Evolutionary conservation across 108 stramenopile species (phyloP).

Genomic region (Nitzschia sp.): DNA sequence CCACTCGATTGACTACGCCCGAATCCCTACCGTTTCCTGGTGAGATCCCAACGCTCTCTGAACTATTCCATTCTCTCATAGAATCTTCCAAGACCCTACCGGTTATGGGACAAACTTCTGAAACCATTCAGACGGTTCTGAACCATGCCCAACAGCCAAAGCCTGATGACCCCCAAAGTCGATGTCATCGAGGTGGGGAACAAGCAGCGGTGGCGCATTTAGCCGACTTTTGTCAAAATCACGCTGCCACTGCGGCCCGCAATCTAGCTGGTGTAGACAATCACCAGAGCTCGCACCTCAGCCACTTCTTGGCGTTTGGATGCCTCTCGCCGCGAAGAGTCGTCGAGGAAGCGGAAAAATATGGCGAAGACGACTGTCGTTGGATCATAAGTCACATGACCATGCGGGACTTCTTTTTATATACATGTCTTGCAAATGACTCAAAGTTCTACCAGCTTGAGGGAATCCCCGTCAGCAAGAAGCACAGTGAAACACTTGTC

Average conservation of each 20-base stretch:
- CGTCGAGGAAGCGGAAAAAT: conserved; percentile 36
- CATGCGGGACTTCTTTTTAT: conserved; percentile 77
- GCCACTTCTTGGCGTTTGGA: conserved; percentile 47
- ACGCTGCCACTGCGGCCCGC: conserved; percentile 51
- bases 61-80: neutral
- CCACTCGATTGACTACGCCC: neutral
- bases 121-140: neutral
- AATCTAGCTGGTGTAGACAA: conserved; percentile 55
- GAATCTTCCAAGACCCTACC: neutral
- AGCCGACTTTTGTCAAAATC: conserved; percentile 39
- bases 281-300: conserved; percentile 53
- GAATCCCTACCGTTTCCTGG: conserved; percentile 17
- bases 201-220: conserved; percentile 35
- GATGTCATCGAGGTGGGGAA: conserved; percentile 28
- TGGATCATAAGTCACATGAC: conserved; percentile 72
- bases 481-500: conserved; percentile 2
- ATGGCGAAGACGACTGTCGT: conserved; percentile 28
- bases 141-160: neutral
- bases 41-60: conserved; percentile 41
- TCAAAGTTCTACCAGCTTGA: conserved; percentile 27
- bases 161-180: neutral
- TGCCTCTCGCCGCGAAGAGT: conserved; percentile 54
- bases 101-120: neutral
- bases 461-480: conserved; percentile 38
- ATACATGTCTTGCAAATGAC: conserved; percentile 46